Evolutionary conservation across 2,329 filamentous ascomycete species (phyloP), one percentile per base, ranked within the genome.

Genomic region (Diplodia sapinea): DNA sequence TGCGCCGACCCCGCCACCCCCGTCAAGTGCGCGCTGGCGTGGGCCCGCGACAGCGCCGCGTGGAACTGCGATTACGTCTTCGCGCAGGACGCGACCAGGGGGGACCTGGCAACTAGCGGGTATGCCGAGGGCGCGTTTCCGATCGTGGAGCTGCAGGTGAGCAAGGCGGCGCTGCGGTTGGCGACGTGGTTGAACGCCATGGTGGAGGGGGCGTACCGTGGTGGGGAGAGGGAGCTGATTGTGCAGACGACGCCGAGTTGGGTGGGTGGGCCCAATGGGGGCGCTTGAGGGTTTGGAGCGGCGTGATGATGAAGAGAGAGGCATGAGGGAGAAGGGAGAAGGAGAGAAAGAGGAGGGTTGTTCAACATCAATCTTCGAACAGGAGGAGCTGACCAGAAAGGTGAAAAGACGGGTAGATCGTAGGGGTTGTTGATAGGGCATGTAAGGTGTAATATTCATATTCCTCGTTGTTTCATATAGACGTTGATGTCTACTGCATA

Each of bases 11-110:
- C 78, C 7, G 66, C 70, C 0, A 77, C 70, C 2, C 70, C 78
- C 2, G 68, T 74, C 20, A 69, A 73, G 11, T 81, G 79, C 67
- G 78, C 79, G 2, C 70, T 75, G 20, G 66, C 47, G 9, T 81
- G 79, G 79, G 79, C 79, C 4, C 72, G 72, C 8, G 79, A 80
- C 50, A 78, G 75, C 59, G 80, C 80, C 63, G 72, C 70, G 5
- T 78, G 77, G 77, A 79, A 74, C 5, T 81, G 79, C 67, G 75
- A 77, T 54, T 80, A 80, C 65, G 78, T 80, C 7, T 81, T 78
- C 59, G 74, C 71, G 23, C 72, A 73, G 12, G 69, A 74, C 1
- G n/a, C 43, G n/a, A 20, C 43, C 1, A 15, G 3, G 6, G 77
- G 3, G 6, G 77, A 80, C 70, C 71, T 80, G 15, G 73, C 74